Evolutionary conservation across 805 yeast genomes (phyloP), one percentile per base, ranked within the genome.

Genomic region (Cyberlindnera maritima): DNA sequence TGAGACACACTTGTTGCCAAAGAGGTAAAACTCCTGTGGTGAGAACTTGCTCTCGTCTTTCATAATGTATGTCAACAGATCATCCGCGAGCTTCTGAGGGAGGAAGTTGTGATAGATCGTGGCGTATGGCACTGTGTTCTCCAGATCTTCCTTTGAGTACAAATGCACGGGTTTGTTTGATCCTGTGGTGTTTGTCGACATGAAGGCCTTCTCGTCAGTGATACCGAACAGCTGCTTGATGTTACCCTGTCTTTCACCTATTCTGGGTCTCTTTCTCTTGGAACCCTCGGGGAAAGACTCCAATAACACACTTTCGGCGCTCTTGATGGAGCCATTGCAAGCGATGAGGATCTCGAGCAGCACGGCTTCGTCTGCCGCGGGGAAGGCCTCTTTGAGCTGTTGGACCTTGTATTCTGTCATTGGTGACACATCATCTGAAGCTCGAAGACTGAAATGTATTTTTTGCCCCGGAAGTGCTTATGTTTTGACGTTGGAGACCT

Each of bases 1-100:
- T 2, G 91, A 79, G 7, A 57, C 59, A 42, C 88, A 85, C 42
- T 70, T 62, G 15, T 82, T 77, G 1, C 84, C 89, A 53, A 84
- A 85, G 10, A 87, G 66, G 47, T 77, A 72, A 58, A 87, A 87
- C 52, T 72, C 67, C 20, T 73, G 70, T 9, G 67, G 61, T 1
- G 53, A 55, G 66, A 80, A 79, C 0, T 53, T 46, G 1, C 66
- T 55, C 5, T 69, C 62, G 32, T 75, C 78, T 1, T 67, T 60
- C 49, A 76, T 47, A 13, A 83, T 64, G 17, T 69, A 66, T 12
- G 57, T 44, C 2, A 83, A 62, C 2, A 84, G 56, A 0, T 55
- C 54, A 26, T 76, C 70, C 0, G 88, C 79, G 9, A 78, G 48
- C 0, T 71, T 68, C 0, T 61, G 48, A 0, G 88, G 84, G 3